Evolutionary conservation across 768 basidiomycete genomes (phyloP).

Genomic region (Butyriboletus loyo): DNA sequence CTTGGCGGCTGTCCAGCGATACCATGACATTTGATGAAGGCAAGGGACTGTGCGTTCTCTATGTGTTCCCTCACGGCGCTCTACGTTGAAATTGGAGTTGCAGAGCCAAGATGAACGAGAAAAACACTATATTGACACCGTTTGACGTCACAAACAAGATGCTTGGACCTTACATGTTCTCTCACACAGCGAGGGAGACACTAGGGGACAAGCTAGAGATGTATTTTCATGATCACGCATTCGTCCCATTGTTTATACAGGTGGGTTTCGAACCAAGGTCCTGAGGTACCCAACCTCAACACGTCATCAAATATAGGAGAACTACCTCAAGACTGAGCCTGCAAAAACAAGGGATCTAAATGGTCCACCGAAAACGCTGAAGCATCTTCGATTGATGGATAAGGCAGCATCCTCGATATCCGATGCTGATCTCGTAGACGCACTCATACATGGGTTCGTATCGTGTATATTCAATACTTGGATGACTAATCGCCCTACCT

Average conservation of each 20-base stretch:
- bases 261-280: constrained; percentile 35
- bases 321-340: constrained; percentile 87
- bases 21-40: constrained; percentile 90
- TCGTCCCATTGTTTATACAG: constrained; percentile 94
- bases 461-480: background rate
- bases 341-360: constrained; percentile 52
- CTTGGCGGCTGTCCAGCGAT: constrained; percentile 83
- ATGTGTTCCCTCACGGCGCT: background rate
- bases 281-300: background rate
- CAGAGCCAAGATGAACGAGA: constrained; percentile 88
- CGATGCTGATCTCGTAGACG: constrained; percentile 91
- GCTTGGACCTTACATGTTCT: constrained; percentile 89
- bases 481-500: background rate
- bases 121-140: constrained; percentile 85
- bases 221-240: constrained; percentile 95
- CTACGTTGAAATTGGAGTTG: constrained; percentile 3
- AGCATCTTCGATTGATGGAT: constrained; percentile 77
- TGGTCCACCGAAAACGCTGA: constrained; percentile 64
- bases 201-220: constrained; percentile 91
- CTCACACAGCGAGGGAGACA: constrained; percentile 72
- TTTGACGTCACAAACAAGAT: constrained; percentile 90
- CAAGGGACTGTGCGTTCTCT: constrained; percentile 71
- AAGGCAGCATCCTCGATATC: constrained; percentile 90
- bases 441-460: constrained; percentile 84
- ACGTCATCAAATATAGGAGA: constrained; percentile 63